Evolutionary conservation across 2,329 filamentous ascomycete genomes (phyloP).

Genomic region (Phialophora macrospora): DNA sequence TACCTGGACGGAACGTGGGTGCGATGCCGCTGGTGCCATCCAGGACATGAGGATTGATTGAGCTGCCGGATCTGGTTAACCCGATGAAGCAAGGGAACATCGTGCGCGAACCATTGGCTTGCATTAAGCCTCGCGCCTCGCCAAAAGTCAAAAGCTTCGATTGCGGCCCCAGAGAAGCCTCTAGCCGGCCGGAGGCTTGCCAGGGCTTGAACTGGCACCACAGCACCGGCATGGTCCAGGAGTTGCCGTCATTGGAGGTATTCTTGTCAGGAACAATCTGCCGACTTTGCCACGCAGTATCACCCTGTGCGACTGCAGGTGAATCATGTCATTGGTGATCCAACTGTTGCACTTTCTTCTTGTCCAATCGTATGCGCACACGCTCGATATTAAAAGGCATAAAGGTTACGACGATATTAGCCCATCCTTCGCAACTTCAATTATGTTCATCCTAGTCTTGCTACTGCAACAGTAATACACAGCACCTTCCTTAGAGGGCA

Average conservation of each 20-base stretch:
- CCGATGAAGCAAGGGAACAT: conserved; percentile 3
- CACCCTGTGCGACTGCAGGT: not conserved
- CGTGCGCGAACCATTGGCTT: conserved; percentile 20
- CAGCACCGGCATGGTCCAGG: not conserved
- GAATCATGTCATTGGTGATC: conserved; percentile 3
- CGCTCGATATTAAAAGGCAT: not conserved
- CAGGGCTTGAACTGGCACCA: not conserved
- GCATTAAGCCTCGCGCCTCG: not conserved
- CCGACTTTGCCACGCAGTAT: not conserved
- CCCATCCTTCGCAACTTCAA: not conserved
- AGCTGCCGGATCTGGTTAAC: not conserved
- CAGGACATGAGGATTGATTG: not conserved
- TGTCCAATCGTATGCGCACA: not conserved
- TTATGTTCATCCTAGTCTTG: not conserved
- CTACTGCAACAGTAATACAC: not conserved
- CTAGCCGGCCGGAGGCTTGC: not conserved
- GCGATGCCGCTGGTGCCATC: not conserved
- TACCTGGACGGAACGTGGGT: not conserved
- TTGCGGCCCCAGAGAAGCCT: not conserved
- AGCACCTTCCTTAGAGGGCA: not conserved
- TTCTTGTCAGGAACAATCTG: conserved; percentile 4
- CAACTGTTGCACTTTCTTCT: not conserved
- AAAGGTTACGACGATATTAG: not conserved
- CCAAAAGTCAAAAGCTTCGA: not conserved
- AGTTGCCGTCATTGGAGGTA: not conserved